phyloP scores from a whole-genome alignment of 257 asterid genomes.

The Penstemon newberryi region DNA sequence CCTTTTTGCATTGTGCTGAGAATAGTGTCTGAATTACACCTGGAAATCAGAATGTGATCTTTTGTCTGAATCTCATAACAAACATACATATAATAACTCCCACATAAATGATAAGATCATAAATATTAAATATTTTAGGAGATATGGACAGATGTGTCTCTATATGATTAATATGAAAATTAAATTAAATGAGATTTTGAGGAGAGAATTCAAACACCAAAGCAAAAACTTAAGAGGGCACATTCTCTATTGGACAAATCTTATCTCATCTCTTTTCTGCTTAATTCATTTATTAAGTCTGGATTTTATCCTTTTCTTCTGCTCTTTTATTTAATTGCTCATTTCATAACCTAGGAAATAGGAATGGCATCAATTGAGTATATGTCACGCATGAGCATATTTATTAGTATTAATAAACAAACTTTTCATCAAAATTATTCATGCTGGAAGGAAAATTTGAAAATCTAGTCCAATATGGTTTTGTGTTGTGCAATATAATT shows the following conservation, averaged over 20 bases:
- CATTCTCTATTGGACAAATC: conserved; percentile 31
- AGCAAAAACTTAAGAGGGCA: conserved; percentile 26
- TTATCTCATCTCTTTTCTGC: conserved; percentile 36
- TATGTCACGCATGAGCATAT: conserved; percentile 37
- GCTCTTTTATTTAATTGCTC: background rate
- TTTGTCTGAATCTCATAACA: conserved; percentile 40
- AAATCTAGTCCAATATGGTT: too few relatives aligned
- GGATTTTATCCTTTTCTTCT: background rate
- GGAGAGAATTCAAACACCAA: conserved; percentile 61
- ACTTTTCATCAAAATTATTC: too few relatives aligned
- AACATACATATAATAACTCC: conserved; percentile 8
- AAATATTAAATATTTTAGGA: background rate
- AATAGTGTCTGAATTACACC: conserved; percentile 55
- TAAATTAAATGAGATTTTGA: conserved; percentile 22
- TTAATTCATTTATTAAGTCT: background rate
- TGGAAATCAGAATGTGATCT: conserved; percentile 49
- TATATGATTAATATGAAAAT: background rate
- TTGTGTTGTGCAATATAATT: too few relatives aligned
- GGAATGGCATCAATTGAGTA: background rate
- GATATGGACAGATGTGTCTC: conserved; percentile 14
- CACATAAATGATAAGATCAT: conserved; percentile 28
- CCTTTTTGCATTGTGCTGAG: conserved; percentile 23
- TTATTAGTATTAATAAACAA: background rate
- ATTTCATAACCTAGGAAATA: conserved; percentile 25
- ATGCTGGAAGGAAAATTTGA: too few relatives aligned